Conservation (phyloP, 1,284 basidiomycete genomes). For the Taiwanofungus camphoratus region DNA sequence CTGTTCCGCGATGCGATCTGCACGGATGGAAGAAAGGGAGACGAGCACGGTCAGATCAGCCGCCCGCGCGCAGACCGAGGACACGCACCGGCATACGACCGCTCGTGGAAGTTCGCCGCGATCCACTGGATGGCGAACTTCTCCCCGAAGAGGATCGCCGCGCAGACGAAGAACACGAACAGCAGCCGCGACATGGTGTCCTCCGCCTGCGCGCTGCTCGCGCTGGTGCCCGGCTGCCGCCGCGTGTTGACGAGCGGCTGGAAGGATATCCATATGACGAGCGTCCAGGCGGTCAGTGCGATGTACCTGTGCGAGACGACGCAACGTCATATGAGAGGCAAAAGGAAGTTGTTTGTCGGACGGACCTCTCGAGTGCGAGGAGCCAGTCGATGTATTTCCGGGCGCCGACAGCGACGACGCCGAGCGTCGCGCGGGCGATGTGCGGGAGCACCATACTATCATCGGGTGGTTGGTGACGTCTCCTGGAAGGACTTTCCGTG, state of each 20-base stretch:
- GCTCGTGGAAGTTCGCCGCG: conserved; percentile 81
- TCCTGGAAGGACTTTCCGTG: too few relatives aligned
- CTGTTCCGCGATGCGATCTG: conserved; percentile 79
- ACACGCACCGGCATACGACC: conserved; percentile 70
- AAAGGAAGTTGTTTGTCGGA: conserved; percentile 5
- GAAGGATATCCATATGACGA: conserved; percentile 64
- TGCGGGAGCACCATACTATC: conserved; percentile 48
- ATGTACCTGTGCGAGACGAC: conserved; percentile 43
- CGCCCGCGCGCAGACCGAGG: too few relatives aligned
- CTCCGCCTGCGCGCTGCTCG: conserved; percentile 30
- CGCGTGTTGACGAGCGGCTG: conserved; percentile 56
- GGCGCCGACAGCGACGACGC: conserved; percentile 63
- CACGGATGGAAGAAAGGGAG: neutral
- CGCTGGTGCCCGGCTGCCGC: conserved; percentile 26
- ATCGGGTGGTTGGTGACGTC: too few relatives aligned
- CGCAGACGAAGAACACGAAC: conserved; percentile 73
- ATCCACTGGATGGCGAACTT: conserved; percentile 89
- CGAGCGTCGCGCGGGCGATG: conserved; percentile 59
- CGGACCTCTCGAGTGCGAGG: conserved; percentile 54
- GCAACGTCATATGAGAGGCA: conserved; percentile 5
- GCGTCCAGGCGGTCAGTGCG: conserved; percentile 70
- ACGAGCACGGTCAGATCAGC: conserved; percentile 1
- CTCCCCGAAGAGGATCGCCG: conserved; percentile 71
- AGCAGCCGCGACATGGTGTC: conserved; percentile 57
- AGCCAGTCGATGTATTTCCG: conserved; percentile 78